A percentile compares a stretch with the other conserved stretches of the same genome.
phyloP scores from a whole-genome alignment of 768 basidiomycete genomes.

The Dictyophora rubrovolvata region DNA sequence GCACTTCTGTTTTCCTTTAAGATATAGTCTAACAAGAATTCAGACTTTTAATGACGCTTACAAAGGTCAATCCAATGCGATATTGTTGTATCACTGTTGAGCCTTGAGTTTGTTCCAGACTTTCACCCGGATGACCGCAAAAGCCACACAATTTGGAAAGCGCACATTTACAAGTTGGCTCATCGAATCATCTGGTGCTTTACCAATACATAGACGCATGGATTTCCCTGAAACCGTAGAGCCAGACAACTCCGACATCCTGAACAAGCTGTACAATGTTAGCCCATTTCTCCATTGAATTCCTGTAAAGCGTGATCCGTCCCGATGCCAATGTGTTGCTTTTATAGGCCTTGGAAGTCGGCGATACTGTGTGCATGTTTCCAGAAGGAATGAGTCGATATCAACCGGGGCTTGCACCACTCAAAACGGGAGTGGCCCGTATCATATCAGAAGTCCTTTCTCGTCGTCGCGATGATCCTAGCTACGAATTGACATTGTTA shows the following conservation, averaged over 20 bases:
- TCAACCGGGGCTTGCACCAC: constrained; percentile 76
- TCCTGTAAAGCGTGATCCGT: constrained; percentile 11
- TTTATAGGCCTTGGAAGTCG: constrained; percentile 56
- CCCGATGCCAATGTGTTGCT: background rate
- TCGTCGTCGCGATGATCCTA: constrained; percentile 52
- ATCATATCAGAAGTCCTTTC: constrained; percentile 71
- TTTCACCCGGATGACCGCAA: constrained; percentile 78
- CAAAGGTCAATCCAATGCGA: constrained; percentile 33
- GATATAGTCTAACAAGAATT: background rate
- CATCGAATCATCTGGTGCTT: constrained; percentile 79
- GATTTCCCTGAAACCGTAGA: constrained; percentile 43
- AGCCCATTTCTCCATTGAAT: constrained; percentile 7
- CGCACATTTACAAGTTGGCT: constrained; percentile 84
- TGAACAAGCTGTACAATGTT: constrained; percentile 63
- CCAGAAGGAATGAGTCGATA: constrained; percentile 83
- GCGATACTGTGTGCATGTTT: constrained; percentile 75
- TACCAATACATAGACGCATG: constrained; percentile 70
- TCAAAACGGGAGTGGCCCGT: constrained; percentile 83
- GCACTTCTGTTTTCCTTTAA: background rate
- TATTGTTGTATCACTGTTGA: background rate
- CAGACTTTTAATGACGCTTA: constrained; percentile 62
- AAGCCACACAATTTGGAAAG: constrained; percentile 76
- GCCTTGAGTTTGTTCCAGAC: constrained; percentile 31
- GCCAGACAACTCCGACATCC: constrained; percentile 56
- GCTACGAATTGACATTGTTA: constrained; percentile 62